A percentile compares a stretch with the other conserved stretches of the same genome.
Conservation (phyloP, 2,329 filamentous ascomycete genomes). For the Alternaria brassicae region DNA sequence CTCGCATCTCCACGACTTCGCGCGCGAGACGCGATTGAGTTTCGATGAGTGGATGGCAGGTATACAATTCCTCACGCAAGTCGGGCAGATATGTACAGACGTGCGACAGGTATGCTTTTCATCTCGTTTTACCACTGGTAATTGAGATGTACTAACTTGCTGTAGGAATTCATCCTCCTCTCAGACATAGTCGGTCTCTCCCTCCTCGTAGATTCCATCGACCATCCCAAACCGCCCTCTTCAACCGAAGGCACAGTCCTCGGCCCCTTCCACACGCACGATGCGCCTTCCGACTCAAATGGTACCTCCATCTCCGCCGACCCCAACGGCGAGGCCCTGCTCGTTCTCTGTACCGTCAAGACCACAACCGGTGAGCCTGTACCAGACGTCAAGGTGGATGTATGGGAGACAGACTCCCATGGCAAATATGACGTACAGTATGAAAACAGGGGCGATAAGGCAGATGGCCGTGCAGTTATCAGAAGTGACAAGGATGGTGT, state of each 20-base stretch:
- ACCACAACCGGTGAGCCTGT: conserved; percentile 71
- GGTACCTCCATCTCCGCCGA: conserved; percentile 73
- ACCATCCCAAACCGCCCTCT: conserved; percentile 76
- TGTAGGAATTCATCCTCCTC: conserved; percentile 79
- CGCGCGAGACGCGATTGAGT: conserved; percentile 76
- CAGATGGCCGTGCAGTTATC: conserved; percentile 77
- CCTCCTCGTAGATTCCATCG: conserved; percentile 80
- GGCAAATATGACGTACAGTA: conserved; percentile 86
- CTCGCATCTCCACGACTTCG: conserved; percentile 81
- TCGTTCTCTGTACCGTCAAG: conserved; percentile 75
- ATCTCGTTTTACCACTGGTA: background rate
- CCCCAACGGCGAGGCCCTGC: conserved; percentile 70
- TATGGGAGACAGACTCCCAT: conserved; percentile 85
- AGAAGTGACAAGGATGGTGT: conserved; percentile 71
- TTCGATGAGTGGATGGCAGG: conserved; percentile 80
- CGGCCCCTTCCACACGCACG: conserved; percentile 83
- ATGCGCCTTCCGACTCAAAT: conserved; percentile 65
- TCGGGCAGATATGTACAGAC: conserved; percentile 76
- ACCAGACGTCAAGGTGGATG: conserved; percentile 72
- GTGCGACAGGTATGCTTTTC: conserved; percentile 67
- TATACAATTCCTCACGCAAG: conserved; percentile 72
- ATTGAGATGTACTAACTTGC: background rate
- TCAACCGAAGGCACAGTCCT: conserved; percentile 81
- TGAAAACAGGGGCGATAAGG: conserved; percentile 62
- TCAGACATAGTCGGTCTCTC: conserved; percentile 81